phyloP scores from a whole-genome alignment of 75 land plant species.

The Cryptomeria japonica region DNA sequence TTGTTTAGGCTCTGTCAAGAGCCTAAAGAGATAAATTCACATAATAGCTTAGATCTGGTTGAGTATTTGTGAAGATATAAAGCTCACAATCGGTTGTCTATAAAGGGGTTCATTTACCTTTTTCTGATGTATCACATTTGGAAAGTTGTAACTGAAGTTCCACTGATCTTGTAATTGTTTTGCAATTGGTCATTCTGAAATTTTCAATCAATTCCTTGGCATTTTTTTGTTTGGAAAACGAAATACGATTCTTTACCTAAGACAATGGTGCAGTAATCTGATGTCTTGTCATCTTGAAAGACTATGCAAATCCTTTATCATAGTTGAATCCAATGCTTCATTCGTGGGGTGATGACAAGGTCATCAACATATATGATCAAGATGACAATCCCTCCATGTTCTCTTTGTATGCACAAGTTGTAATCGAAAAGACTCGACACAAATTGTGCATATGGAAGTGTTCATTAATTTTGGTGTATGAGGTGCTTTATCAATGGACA shows the following conservation, averaged over 20 bases:
- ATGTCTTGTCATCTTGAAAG: too few relatives aligned
- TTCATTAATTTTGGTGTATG: background rate
- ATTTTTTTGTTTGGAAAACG: too few relatives aligned
- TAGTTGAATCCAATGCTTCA: too few relatives aligned
- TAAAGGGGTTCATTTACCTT: background rate
- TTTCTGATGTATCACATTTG: too few relatives aligned
- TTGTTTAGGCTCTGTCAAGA: background rate
- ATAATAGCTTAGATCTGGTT: background rate
- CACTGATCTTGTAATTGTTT: too few relatives aligned
- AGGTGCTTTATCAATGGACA: slow-evolving; percentile 5
- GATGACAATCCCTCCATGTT: background rate
- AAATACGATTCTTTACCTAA: too few relatives aligned
- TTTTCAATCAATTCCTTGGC: too few relatives aligned
- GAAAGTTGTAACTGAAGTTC: too few relatives aligned
- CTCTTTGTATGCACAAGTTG: background rate
- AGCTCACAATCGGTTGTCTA: background rate
- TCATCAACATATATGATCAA: background rate
- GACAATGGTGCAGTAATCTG: too few relatives aligned
- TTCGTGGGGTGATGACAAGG: background rate
- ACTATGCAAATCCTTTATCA: too few relatives aligned
- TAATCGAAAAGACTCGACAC: background rate
- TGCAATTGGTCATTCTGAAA: too few relatives aligned
- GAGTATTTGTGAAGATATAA: background rate
- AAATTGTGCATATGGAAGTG: background rate
- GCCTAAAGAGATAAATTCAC: background rate